Percentiles rank a stretch among this genome's conserved stretches.
Evolutionary conservation across 1,284 basidiomycete species (phyloP).

Genomic region (Gymnopus androsaceus): DNA sequence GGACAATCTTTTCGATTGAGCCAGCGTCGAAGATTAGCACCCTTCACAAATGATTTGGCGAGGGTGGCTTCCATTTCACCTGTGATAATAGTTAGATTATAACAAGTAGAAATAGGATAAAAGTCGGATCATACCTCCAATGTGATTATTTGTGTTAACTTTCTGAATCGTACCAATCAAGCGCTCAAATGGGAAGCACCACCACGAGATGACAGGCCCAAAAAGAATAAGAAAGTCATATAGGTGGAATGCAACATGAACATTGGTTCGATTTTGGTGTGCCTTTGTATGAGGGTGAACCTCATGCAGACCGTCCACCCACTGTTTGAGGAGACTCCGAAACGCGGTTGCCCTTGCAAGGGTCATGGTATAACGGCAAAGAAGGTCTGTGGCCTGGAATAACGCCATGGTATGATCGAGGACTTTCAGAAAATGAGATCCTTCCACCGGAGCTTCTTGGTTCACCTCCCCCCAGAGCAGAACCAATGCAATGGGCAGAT

Average conservation of each 20-base stretch:
- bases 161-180: no score
- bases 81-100: slow-evolving; percentile 37
- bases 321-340: no score
- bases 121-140: no score
- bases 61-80: slow-evolving; percentile 21
- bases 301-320: no score
- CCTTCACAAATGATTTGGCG: slow-evolving; percentile 18
- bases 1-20: slow-evolving; percentile 22
- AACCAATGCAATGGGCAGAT: slow-evolving; percentile 21
- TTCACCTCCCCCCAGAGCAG: not conserved
- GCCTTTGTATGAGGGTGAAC: no score
- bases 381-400: slow-evolving; percentile 24
- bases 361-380: slow-evolving; percentile 17
- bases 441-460: not conserved
- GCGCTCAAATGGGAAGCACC: no score
- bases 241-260: slow-evolving; percentile 33
- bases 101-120: slow-evolving; percentile 33
- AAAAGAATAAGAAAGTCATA: slow-evolving; percentile 31
- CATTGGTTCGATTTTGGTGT: slow-evolving; percentile 23
- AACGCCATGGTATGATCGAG: slow-evolving; percentile 23
- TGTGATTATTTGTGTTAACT: no score
- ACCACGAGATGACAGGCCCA: no score
- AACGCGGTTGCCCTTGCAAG: slow-evolving; percentile 16
- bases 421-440: not conserved
- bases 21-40: no score